Evolutionary conservation across 768 basidiomycete genomes (phyloP), one percentile per base, ranked within the genome.

Genomic region (Agrocybe pediades): DNA sequence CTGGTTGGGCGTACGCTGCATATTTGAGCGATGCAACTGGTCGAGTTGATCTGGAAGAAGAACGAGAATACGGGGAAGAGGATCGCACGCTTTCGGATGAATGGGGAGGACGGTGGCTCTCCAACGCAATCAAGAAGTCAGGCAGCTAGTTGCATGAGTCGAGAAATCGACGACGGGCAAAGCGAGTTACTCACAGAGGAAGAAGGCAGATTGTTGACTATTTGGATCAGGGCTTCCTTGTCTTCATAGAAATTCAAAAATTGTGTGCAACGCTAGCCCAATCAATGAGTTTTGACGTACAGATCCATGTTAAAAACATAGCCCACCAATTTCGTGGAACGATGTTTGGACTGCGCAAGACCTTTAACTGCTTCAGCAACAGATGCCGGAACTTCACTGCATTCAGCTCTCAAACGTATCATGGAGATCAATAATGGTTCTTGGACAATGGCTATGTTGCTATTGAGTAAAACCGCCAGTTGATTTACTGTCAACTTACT

Each of bases 341-440:
- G 70, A 24, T 82, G 74, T 7, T 81, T 72, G 6, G 62, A 66
- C 47, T 77, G 70, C 11, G 74, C 71, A 40, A 86, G 49, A 30
- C 69, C 69, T 19, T 68, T 67, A 9, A 90, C 81, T 13, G 64
- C 58, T 20, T 64, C 66, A 13, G 72, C 58, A 20, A 82, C 73
- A 6, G 79, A 69, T 17, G 72, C 63, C 3, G 86, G 80, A 9
- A 87, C 64, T 20, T 78, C 62, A 27, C 65, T 78, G 60, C 84
- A 86, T 17, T 84, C 79, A 2, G 79, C 82, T 45, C 80, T 74
- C 25, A 91, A 57, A 49, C 89, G 78, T 29, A 92, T 68, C 85
- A 93, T 88, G 2, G 85, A 77, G 26, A 92, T 65, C 25, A 94
- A 68, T 55, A 83, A 83, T 3, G 83, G 83, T 53, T 94, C 91